Evolutionary conservation across 306 rosid species (phyloP), one percentile per base, ranked within the genome.

Genomic region (Trifolium subterraneum): DNA sequence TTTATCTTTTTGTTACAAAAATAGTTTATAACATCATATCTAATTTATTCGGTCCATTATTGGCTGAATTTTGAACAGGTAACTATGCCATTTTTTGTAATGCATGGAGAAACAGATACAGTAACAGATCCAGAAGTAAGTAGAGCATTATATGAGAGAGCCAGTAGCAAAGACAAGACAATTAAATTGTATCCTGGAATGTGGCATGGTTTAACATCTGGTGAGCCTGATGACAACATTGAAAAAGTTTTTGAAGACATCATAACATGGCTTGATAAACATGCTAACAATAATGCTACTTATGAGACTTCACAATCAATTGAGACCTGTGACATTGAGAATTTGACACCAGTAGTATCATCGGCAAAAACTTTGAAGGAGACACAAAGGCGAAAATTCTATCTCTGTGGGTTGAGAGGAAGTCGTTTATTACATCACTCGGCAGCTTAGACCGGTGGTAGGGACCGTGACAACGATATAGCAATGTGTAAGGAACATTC

Each of bases 81-180:
- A 74, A 87, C 62, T 2, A 68, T 95, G n/a, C 98, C 99, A 0
- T 95, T 95, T 90, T 90, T 88, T 74, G 99, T 92, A 3, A 58
- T 95, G 83, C 99, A 95, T 47, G 99, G 99, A 61, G 99, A 88
- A 74, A 92, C 96, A 25, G 99, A 95, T 52, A 90, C 44, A 39
- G 96, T 95, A 60, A 92, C 99, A 3, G 98, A 95, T 70, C 99
- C 98, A 71, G 97, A 93, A 86, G 88, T 93, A 41, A 93, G 98
- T 85, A 90, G 83, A 70, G 94, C 87, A 61, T 27, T 93, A 23
- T 86, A 90, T 72, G 85, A 86, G 48, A 66, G 81, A 77, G 93
- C 98, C 0, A 81, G 95, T 79, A 93, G 95, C 84, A 56, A 10
- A 48, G 98, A 93, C 78, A 93, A 88, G 86, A 90, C 93, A 59